Evolutionary conservation across 768 basidiomycete genomes (phyloP), one percentile per base, ranked within the genome.

Genomic region (Arthromyces matolae): DNA sequence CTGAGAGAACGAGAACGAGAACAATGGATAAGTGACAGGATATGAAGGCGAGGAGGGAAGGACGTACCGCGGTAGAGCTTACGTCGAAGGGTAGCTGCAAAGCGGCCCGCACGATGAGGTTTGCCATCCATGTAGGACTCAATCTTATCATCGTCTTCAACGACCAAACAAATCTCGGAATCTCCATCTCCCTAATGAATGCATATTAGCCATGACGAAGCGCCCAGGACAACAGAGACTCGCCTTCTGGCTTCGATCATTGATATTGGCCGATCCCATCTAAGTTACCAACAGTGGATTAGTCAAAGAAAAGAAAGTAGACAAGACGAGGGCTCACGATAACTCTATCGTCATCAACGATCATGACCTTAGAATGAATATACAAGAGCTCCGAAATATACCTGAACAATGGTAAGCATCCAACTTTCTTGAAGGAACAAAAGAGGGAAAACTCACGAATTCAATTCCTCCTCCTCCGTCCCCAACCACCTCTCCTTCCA

Each of bases 121-220:
- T 78, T 63, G 2, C 93, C 91, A 56, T 92, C 72, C 93, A 96
- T 95, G 13, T 62, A 75, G 3, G 83, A 78, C 22, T 77, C 71
- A 32, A 99, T 72, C 70, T 80, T 72, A 41, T 95, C 90, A 0
- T 76, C 68, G 58, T 99, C 95, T 65, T 98, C 94, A 24, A 96
- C 85, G 16, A 97, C 83, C 7, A 96, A 68, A 6, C 89, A 90
- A 53, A 97, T 95, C 68, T 98, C 96, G 1, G 92, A 95, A 65
- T 95, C 93, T 27, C 91, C 92, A 54, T 95, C 87, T 20, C 94
- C 94, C 83, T 86, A n/a, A n/a, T n/a, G n/a, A n/a, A n/a, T n/a
- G n/a, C n/a, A n/a, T n/a, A n/a, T n/a, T n/a, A n/a, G n/a, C n/a
- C n/a, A n/a, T n/a, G n/a, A n/a, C n/a, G n/a, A n/a, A n/a, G n/a